A percentile compares a stretch with the other conserved stretches of the same genome.
These are phyloP conservation scores for Theobroma cacao DNA, from an alignment of 345 rosid species.

Conservation along the genomic window DNA sequence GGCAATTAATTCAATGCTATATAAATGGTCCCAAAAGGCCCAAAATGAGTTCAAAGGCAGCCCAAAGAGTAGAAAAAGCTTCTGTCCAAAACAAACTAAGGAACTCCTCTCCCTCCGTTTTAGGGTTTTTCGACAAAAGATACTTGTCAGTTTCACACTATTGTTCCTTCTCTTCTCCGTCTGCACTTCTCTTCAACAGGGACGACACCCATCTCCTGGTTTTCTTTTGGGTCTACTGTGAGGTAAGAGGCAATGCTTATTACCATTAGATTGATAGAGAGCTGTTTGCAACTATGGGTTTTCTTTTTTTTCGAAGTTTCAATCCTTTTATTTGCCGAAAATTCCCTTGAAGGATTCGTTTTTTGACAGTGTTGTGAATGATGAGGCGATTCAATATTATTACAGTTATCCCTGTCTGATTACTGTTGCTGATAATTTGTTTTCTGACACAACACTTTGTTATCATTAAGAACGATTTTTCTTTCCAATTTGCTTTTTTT, in stretches of 20 bases:
- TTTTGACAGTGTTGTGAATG: background rate
- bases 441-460: background rate
- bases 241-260: background rate
- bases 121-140: background rate
- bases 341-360: background rate
- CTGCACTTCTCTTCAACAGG: too few species aligned
- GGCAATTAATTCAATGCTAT: too few species aligned
- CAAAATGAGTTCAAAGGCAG: background rate
- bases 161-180: background rate
- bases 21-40: background rate
- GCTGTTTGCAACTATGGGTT: background rate
- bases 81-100: background rate
- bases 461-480: too few species aligned
- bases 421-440: background rate
- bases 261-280: background rate
- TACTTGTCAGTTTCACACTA: background rate
- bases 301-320: too few species aligned
- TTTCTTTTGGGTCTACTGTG: background rate
- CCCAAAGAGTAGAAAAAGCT: background rate
- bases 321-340: background rate
- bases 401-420: constrained; percentile 17
- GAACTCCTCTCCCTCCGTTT: background rate
- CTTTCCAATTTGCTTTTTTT: background rate
- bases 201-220: background rate
- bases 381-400: constrained; percentile 1